phyloP scores from a whole-genome alignment of 1,284 basidiomycete genomes.

The Cerrena zonata region DNA sequence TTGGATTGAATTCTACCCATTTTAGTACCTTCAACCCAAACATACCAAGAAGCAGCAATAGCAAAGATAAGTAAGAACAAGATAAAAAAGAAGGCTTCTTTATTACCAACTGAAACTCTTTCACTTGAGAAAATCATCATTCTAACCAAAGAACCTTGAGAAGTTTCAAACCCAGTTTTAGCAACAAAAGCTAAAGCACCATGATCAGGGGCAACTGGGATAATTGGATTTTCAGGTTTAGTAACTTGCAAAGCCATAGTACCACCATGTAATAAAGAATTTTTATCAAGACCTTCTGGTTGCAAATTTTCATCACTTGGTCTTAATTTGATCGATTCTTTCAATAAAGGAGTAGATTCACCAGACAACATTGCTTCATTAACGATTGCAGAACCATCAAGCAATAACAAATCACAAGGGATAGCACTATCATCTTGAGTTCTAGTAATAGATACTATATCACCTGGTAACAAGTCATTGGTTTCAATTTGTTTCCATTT shows the following conservation, averaged over 20 bases:
- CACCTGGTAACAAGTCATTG: constrained; percentile 83
- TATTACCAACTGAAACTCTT: constrained; percentile 88
- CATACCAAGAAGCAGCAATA: constrained; percentile 91
- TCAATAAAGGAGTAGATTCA: constrained; percentile 90
- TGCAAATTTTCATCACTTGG: constrained; percentile 72
- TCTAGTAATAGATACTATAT: constrained; percentile 79
- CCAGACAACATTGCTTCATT: constrained; percentile 98
- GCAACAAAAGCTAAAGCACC: constrained; percentile 88
- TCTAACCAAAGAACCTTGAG: constrained; percentile 89
- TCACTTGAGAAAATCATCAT: constrained; percentile 98
- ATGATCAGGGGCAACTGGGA: constrained; percentile 73
- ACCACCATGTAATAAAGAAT: constrained; percentile 83
- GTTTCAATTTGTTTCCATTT: constrained; percentile 79
- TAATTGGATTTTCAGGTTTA: constrained; percentile 39
- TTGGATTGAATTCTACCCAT: constrained; percentile 89
- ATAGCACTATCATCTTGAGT: constrained; percentile 80
- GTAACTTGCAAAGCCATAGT: constrained; percentile 88
- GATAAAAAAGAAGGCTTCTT: constrained; percentile 92
- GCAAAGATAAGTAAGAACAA: constrained; percentile 96
- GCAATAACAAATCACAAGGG: constrained; percentile 84
- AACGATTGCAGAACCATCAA: constrained; percentile 87
- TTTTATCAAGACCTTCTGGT: constrained; percentile 80
- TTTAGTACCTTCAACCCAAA: constrained; percentile 91
- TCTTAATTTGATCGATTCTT: constrained; percentile 84
- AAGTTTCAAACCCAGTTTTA: constrained; percentile 93